Evolutionary conservation across 352 stramenopile genomes (phyloP), one percentile per base, ranked within the genome.

Genomic region (Phytophthora sp.): DNA sequence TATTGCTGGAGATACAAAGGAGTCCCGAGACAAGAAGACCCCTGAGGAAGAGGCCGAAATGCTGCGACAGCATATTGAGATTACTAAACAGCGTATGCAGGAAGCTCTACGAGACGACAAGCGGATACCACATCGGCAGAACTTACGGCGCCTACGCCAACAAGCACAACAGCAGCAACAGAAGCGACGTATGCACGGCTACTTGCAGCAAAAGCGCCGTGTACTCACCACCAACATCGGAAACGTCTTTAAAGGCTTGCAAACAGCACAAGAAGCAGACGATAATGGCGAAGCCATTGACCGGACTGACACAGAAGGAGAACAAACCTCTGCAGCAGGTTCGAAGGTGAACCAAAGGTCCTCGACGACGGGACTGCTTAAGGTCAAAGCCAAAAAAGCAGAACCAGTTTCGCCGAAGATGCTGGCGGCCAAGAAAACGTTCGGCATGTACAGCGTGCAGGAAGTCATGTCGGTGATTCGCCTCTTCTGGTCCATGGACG

Each of bases 381-480:
- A 61, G 34, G 15, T 54, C 12, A 41, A 34, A 24, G 31, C 13
- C 3, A 28, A n/a, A n/a, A n/a, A 32, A 28, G 32, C 31, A 17
- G 13, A 31, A 18, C 11, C 27, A 23, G 13, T 30, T 0, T 50
- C 37, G 28, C 52, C 49, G 3, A 57, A 66, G 20, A 24, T 59
- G 50, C 30, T 55, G 5, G 32, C 42, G 8, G 30, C 57, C 51
- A 68, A 61, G 27, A 72, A 69, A 31, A 59, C 76, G 8, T 92
- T 92, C 60, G 83, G 83, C 2, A 88, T 87, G 38, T 92, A 92
- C 63, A 70, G 66, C 9, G 79, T 88, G 17, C 70, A 76, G 11
- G 83, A 92, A 45, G 81, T 89, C 26, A 92, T 92, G 83, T 84
- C 82, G 4, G 71, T 92, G 5, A 86, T 92, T 23, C 80, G 83